A percentile compares a stretch with the other conserved stretches of the same genome.
These are phyloP conservation scores for Cryptococcus sp. DNA, from an alignment of 1,284 basidiomycete species.

Conservation along the genomic window DNA sequence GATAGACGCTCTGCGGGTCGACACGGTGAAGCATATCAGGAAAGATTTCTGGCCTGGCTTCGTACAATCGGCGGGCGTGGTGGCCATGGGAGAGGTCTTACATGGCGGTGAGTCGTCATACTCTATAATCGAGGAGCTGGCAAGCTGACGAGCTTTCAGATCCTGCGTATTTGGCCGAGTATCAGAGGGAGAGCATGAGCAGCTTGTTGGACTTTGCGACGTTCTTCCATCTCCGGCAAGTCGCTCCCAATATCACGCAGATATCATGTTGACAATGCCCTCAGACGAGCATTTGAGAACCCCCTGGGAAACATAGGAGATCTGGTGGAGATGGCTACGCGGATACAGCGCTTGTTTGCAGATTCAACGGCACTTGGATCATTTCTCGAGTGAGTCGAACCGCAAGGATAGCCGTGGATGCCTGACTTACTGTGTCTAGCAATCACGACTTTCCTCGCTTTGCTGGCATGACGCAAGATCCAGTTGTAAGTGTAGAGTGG, in stretches of 20 bases:
- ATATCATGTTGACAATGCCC: neutral
- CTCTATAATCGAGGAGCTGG: neutral
- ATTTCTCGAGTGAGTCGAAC: conserved; percentile 51
- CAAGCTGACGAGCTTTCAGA: conserved; percentile 27
- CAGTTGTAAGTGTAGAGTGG: conserved; percentile 33
- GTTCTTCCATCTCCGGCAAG: conserved; percentile 56
- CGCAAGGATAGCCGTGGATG: neutral
- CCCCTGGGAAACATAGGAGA: conserved; percentile 35
- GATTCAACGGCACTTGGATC: conserved; percentile 53
- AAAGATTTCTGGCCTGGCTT: conserved; percentile 57
- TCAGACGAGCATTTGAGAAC: conserved; percentile 45
- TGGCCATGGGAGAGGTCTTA: conserved; percentile 55
- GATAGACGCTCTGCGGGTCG: conserved; percentile 55
- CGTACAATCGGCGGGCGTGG: conserved; percentile 52
- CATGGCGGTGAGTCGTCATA: conserved; percentile 46
- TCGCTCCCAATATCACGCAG: neutral
- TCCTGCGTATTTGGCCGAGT: conserved; percentile 44
- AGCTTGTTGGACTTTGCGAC: conserved; percentile 62
- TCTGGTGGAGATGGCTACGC: conserved; percentile 43
- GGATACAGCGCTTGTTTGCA: conserved; percentile 39
- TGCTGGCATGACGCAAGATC: conserved; percentile 39
- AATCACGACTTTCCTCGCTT: conserved; percentile 56
- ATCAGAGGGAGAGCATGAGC: conserved; percentile 55
- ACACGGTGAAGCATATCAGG: conserved; percentile 58
- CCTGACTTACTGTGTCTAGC: conserved; percentile 19